phyloP scores from a whole-genome alignment of 192 early-diverging fungal species.

The Helicostylum pulchrum region DNA sequence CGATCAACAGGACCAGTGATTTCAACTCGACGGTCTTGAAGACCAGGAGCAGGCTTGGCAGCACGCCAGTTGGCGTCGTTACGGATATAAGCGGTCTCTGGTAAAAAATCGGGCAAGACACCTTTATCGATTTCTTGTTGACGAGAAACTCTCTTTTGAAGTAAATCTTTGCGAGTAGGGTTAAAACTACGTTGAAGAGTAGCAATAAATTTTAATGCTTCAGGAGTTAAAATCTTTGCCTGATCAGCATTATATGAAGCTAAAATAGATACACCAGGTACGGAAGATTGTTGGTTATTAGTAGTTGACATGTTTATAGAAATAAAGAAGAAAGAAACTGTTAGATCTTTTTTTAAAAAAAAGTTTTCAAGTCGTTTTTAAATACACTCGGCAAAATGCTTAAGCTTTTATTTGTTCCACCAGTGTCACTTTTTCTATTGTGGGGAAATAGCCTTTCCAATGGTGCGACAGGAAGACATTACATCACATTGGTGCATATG shows the following conservation, averaged over 20 bases:
- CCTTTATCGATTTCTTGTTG: slow-evolving; percentile 80
- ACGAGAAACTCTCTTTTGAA: slow-evolving; percentile 72
- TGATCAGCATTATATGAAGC: slow-evolving; percentile 60
- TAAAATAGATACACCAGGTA: slow-evolving; percentile 69
- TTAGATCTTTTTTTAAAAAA: too few relatives aligned
- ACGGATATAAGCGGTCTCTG: slow-evolving; percentile 86
- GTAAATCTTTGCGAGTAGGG: slow-evolving; percentile 76
- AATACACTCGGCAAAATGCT: too few relatives aligned
- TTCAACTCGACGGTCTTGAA: slow-evolving; percentile 89
- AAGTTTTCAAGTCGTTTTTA: too few relatives aligned
- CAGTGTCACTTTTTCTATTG: too few relatives aligned
- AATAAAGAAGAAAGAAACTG: too few relatives aligned
- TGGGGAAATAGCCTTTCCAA: too few relatives aligned
- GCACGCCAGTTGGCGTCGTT: slow-evolving; percentile 85
- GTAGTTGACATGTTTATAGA: too few relatives aligned
- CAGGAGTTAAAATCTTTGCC: slow-evolving; percentile 72
- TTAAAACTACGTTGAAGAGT: slow-evolving; percentile 90
- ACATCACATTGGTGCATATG: too few relatives aligned
- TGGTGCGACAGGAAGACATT: too few relatives aligned
- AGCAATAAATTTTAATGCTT: slow-evolving; percentile 82
- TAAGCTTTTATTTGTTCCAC: too few relatives aligned
- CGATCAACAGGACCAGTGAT: slow-evolving; percentile 96
- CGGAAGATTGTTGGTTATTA: slow-evolving; percentile 3
- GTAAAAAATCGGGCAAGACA: slow-evolving; percentile 79
- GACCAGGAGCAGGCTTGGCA: slow-evolving; percentile 82